Evolutionary conservation across 345 rosid genomes (phyloP).

Genomic region (Trapa incisa): DNA sequence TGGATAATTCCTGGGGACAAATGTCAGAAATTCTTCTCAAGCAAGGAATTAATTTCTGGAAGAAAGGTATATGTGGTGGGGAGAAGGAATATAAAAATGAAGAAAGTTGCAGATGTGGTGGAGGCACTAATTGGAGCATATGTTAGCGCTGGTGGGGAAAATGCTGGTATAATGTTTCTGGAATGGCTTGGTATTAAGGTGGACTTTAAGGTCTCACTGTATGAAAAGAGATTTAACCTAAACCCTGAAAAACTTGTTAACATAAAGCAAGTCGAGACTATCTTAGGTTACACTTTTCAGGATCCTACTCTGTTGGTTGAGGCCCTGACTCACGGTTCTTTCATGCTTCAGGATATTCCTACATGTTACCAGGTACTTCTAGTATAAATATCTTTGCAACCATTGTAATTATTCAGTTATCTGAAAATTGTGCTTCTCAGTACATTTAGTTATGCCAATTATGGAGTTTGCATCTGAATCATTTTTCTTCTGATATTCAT

Average conservation of each 20-base stretch:
- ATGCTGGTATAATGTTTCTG: conserved; percentile 43
- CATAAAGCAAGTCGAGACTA: conserved; percentile 30
- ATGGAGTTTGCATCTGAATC: neutral
- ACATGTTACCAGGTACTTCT: conserved; percentile 73
- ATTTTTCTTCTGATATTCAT: neutral
- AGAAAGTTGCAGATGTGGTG: conserved; percentile 72
- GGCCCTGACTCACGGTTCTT: conserved; percentile 95
- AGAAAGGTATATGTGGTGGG: conserved; percentile 32
- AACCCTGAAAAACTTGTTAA: conserved; percentile 37
- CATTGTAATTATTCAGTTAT: no score
- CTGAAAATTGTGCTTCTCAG: no score
- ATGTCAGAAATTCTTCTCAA: conserved; percentile 18
- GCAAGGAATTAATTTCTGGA: conserved; percentile 23
- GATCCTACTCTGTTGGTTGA: conserved; percentile 67
- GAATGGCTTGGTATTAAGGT: conserved; percentile 60
- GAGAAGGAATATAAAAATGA: conserved; percentile 37
- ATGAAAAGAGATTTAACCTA: conserved; percentile 14
- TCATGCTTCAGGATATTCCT: conserved; percentile 74
- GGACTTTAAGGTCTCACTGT: conserved; percentile 26
- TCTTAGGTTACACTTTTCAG: conserved; percentile 44
- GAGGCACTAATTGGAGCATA: conserved; percentile 84
- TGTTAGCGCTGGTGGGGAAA: conserved; percentile 65
- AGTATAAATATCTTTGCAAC: no score
- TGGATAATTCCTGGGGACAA: conserved; percentile 70
- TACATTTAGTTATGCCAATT: no score